A percentile compares a stretch with the other conserved stretches of the same genome.
Evolutionary conservation across 352 stramenopile species (phyloP).

Genomic region (Chrysophaeum taylorii): DNA sequence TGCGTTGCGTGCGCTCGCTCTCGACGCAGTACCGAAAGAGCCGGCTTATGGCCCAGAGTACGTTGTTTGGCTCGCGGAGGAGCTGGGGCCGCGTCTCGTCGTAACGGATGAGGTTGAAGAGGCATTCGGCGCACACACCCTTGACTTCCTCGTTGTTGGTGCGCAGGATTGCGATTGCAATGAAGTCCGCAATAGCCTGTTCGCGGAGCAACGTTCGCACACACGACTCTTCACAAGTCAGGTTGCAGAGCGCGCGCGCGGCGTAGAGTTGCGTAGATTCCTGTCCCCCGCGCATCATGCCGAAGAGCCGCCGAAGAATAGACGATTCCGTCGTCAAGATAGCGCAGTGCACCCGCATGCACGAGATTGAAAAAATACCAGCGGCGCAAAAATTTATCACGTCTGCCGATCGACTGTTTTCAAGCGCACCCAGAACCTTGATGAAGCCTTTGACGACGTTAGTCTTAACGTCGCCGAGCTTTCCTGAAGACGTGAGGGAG

Average conservation of each 20-base stretch:
- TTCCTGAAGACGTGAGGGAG: background rate
- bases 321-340: slow-evolving; percentile 61
- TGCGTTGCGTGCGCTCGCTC: background rate
- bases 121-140: slow-evolving; percentile 61
- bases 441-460: slow-evolving; percentile 33
- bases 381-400: slow-evolving; percentile 17
- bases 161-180: slow-evolving; percentile 68
- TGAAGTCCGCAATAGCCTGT: slow-evolving; percentile 65
- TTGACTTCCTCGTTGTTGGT: slow-evolving; percentile 75
- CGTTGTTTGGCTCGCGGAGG: slow-evolving; percentile 16
- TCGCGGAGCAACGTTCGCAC: slow-evolving; percentile 51
- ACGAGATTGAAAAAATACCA: slow-evolving; percentile 39
- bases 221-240: slow-evolving; percentile 42
- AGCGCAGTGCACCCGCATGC: slow-evolving; percentile 36
- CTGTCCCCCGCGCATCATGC: slow-evolving; percentile 72
- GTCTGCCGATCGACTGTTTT: background rate
- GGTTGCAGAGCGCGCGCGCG: slow-evolving; percentile 65
- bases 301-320: slow-evolving; percentile 50
- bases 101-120: slow-evolving; percentile 65
- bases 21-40: background rate
- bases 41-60: background rate
- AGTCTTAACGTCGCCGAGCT: slow-evolving; percentile 33
- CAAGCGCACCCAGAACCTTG: slow-evolving; percentile 10
- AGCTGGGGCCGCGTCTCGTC: slow-evolving; percentile 12
- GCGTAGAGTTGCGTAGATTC: slow-evolving; percentile 74